Conservation (phyloP, 139 green algal species). For the Volvox africanus region DNA sequence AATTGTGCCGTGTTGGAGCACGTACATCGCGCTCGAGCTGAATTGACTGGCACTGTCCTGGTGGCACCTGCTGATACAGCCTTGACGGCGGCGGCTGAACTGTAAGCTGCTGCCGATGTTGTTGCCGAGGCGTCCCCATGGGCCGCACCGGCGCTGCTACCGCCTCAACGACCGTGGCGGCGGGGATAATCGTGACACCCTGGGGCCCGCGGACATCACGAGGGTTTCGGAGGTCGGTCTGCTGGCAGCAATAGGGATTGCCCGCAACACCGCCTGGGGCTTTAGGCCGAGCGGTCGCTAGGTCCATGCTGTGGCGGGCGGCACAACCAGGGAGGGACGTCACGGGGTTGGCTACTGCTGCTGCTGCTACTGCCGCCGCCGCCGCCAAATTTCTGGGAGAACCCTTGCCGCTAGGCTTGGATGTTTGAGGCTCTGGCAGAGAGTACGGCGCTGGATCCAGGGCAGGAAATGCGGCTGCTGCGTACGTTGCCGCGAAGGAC, state of each 20-base stretch:
- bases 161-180: not conserved
- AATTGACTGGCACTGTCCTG: not conserved
- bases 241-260: not conserved
- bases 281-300: not conserved
- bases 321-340: not conserved
- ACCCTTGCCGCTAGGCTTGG: not conserved
- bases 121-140: not conserved
- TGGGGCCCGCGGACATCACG: not conserved
- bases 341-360: not conserved
- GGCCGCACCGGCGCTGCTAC: too few relatives aligned
- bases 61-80: not conserved
- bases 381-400: not conserved
- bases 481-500: slow-evolving; percentile 2
- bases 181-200: too few relatives aligned
- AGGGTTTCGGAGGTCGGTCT: not conserved
- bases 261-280: too few relatives aligned
- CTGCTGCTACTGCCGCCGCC: not conserved
- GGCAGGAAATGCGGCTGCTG: not conserved
- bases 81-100: not conserved
- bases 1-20: not conserved
- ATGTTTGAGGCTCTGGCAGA: not conserved
- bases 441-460: slow-evolving; percentile 4
- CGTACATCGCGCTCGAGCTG: not conserved
- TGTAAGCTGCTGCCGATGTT: not conserved
- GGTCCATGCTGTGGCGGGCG: not conserved